phyloP scores from a whole-genome alignment of 805 yeast genomes.

The Vanderwaltozyma verrucispora region DNA sequence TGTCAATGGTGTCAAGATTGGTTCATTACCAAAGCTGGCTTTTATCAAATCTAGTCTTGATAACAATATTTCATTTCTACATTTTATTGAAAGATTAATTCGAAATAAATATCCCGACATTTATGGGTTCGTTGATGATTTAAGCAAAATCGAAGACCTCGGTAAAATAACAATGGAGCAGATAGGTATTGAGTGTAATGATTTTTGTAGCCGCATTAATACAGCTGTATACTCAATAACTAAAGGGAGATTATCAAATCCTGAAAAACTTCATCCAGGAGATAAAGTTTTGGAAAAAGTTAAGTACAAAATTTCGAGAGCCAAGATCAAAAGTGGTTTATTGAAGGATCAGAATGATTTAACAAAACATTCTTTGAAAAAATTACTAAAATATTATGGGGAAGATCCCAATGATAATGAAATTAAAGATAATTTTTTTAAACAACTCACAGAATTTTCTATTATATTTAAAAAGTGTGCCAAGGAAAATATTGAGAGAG shows the following conservation, averaged over 20 bases:
- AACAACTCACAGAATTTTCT: constrained; percentile 50
- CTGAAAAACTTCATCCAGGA: constrained; percentile 51
- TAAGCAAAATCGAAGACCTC: constrained; percentile 41
- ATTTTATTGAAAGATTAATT: constrained; percentile 62
- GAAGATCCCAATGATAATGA: constrained; percentile 48
- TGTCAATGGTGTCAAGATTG: constrained; percentile 60
- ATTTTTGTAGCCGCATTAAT: constrained; percentile 40
- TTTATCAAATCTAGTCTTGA: constrained; percentile 58
- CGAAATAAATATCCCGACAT: constrained; percentile 56
- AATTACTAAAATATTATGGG: constrained; percentile 60
- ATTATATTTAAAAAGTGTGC: constrained; percentile 55
- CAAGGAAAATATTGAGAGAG: constrained; percentile 52
- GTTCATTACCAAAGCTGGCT: constrained; percentile 57
- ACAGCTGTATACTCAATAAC: constrained; percentile 45
- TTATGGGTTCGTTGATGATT: constrained; percentile 50
- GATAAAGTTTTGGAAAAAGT: constrained; percentile 50
- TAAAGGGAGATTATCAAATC: constrained; percentile 56
- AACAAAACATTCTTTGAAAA: constrained; percentile 44
- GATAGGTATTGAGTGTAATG: constrained; percentile 47
- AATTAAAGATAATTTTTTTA: constrained; percentile 49
- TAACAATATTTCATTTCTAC: constrained; percentile 61
- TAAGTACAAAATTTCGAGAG: constrained; percentile 43
- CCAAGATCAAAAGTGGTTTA: constrained; percentile 41
- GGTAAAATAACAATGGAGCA: constrained; percentile 56
- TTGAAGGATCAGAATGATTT: constrained; percentile 40